Evolutionary conservation across 768 basidiomycete species (phyloP).

Genomic region (Boletales sp.): DNA sequence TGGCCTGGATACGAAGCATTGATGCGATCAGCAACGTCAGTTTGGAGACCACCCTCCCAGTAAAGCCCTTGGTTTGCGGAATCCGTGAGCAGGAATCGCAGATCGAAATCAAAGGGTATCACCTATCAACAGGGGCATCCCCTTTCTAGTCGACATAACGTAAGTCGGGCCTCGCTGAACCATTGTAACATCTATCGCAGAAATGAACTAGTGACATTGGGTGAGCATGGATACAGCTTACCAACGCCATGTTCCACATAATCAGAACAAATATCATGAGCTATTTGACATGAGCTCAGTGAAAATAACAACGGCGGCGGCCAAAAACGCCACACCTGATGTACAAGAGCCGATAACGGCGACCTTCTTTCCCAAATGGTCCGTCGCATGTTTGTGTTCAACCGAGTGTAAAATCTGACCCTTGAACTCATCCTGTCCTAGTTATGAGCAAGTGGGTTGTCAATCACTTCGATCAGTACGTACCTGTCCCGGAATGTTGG

Average conservation of each 20-base stretch:
- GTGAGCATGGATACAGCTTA: constrained; percentile 13
- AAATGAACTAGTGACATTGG: background rate
- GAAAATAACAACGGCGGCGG: too few relatives aligned
- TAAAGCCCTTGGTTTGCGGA: constrained; percentile 28
- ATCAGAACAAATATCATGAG: constrained; percentile 50
- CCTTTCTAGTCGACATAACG: constrained; percentile 44
- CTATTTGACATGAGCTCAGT: constrained; percentile 19
- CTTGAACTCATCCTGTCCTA: constrained; percentile 50
- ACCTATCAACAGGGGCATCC: constrained; percentile 29
- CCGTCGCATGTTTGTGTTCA: constrained; percentile 49
- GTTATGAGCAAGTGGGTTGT: constrained; percentile 1
- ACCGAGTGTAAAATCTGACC: constrained; percentile 61
- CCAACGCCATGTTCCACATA: constrained; percentile 45
- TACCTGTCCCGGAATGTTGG: constrained; percentile 43
- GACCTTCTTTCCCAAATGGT: constrained; percentile 66
- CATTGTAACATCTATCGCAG: constrained; percentile 41
- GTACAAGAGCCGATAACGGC: constrained; percentile 67
- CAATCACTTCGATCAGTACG: background rate
- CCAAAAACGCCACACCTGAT: constrained; percentile 38
- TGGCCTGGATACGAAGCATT: constrained; percentile 43
- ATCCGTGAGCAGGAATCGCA: background rate
- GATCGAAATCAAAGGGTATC: constrained; percentile 8
- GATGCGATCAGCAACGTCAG: constrained; percentile 54
- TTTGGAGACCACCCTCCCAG: constrained; percentile 44
- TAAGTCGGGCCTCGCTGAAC: constrained; percentile 53